Percentiles rank a stretch among this genome's conserved stretches.
These are phyloP conservation scores for Termitomyces sp. DNA, from an alignment of 768 basidiomycete genomes.

Conservation along the genomic window DNA sequence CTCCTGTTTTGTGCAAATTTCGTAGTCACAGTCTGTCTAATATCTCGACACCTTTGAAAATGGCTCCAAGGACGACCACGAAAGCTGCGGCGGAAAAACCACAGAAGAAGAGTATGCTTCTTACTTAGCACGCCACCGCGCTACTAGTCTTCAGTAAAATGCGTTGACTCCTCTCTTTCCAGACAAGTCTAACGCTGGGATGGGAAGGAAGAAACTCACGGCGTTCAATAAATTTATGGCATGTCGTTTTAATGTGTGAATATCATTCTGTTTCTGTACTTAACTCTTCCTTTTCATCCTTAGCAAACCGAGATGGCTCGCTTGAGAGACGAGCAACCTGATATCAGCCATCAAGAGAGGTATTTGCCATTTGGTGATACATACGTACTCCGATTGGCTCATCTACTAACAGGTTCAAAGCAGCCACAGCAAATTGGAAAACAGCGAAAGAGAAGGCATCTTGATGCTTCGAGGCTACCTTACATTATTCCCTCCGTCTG, in stretches of 20 bases:
- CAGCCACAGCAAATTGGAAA: slow-evolving; percentile 77
- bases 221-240: slow-evolving; percentile 76
- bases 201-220: slow-evolving; percentile 57
- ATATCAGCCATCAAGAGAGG: slow-evolving; percentile 71
- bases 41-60: slow-evolving; percentile 13
- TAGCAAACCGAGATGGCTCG: slow-evolving; percentile 77
- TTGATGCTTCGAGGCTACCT: slow-evolving; percentile 10
- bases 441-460: slow-evolving; percentile 57
- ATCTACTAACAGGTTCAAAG: slow-evolving; percentile 51
- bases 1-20: neutral
- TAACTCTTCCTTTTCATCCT: neutral
- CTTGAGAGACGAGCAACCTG: slow-evolving; percentile 70
- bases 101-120: slow-evolving; percentile 50
- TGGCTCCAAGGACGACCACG: slow-evolving; percentile 39
- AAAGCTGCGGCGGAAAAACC: slow-evolving; percentile 42
- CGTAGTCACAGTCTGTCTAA: neutral
- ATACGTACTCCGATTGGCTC: slow-evolving; percentile 2
- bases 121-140: slow-evolving; percentile 5
- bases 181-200: slow-evolving; percentile 47
- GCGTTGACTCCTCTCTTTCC: slow-evolving; percentile 14
- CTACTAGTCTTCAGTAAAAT: slow-evolving; percentile 13
- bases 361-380: slow-evolving; percentile 25
- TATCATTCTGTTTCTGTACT: neutral
- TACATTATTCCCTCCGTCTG: neutral
- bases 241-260: slow-evolving; percentile 6